Conservation (phyloP, 371 early-diverging fungal species). For the Massospora cicadina region DNA sequence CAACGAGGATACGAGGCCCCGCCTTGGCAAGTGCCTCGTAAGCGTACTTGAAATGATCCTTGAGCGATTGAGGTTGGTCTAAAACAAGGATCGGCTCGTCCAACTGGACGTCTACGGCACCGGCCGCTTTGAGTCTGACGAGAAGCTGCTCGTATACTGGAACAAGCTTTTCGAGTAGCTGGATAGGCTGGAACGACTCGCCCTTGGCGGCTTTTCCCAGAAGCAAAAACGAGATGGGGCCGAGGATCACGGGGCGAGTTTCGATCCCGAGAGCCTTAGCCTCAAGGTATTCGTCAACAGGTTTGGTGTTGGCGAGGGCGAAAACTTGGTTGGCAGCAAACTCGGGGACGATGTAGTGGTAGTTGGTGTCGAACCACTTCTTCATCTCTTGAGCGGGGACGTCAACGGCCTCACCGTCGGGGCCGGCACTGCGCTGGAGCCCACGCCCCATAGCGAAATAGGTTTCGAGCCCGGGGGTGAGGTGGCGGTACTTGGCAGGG, state of each 20-base stretch:
- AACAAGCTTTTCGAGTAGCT: conserved; percentile 46
- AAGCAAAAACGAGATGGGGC: conserved; percentile 77
- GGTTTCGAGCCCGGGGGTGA: conserved; percentile 40
- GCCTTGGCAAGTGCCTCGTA: conserved; percentile 45
- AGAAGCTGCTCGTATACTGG: conserved; percentile 65
- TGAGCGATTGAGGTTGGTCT: conserved; percentile 38
- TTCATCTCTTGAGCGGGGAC: conserved; percentile 92
- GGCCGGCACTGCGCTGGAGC: conserved; percentile 50
- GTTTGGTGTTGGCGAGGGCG: conserved; percentile 44
- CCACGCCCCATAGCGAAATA: conserved; percentile 98
- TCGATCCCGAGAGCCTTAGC: conserved; percentile 81
- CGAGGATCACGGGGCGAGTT: conserved; percentile 81
- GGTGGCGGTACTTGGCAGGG: conserved; percentile 53
- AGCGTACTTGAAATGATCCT: conserved; percentile 28
- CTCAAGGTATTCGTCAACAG: conserved; percentile 73
- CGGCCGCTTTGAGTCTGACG: conserved; percentile 53
- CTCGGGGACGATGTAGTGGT: conserved; percentile 73
- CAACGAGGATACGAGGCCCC: conserved; percentile 51
- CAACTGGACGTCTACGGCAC: conserved; percentile 83
- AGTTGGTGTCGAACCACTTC: conserved; percentile 97
- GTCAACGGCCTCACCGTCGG: conserved; percentile 38
- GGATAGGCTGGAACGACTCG: conserved; percentile 35
- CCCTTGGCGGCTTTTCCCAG: conserved; percentile 64
- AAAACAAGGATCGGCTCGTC: conserved; percentile 80
- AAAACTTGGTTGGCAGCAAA: conserved; percentile 57